Conservation (phyloP, 371 early-diverging fungal genomes). For the Mucor sp. region DNA sequence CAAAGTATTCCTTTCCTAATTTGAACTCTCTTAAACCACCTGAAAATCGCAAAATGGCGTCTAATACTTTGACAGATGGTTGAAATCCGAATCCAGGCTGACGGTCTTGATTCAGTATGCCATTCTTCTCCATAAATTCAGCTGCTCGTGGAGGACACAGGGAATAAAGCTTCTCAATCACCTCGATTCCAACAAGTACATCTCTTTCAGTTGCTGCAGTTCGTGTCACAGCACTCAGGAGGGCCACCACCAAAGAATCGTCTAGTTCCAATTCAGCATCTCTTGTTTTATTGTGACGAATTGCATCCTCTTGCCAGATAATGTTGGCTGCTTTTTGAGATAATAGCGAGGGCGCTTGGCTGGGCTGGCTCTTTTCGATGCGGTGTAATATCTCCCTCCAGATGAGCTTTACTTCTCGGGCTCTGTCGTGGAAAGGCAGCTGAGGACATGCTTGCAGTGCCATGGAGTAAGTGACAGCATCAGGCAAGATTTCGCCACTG, state of each 20-base stretch:
- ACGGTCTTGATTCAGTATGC: not conserved
- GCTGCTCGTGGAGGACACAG: slow-evolving; percentile 21
- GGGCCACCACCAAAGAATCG: slow-evolving; percentile 19
- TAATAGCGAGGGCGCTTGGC: not conserved
- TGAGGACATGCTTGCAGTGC: slow-evolving; percentile 20
- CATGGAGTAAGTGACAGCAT: slow-evolving; percentile 27
- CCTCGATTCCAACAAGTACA: slow-evolving; percentile 18
- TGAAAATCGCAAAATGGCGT: slow-evolving; percentile 33
- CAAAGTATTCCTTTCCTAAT: slow-evolving; percentile 32
- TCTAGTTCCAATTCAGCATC: slow-evolving; percentile 23
- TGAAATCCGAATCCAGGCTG: slow-evolving; percentile 19
- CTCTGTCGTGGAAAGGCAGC: not conserved
- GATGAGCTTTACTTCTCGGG: slow-evolving; percentile 10
- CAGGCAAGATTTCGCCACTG: slow-evolving; percentile 13
- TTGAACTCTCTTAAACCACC: slow-evolving; percentile 23
- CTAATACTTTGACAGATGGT: slow-evolving; percentile 25
- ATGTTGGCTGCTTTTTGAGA: slow-evolving; percentile 22
- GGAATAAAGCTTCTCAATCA: slow-evolving; percentile 28
- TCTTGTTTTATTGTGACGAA: not conserved
- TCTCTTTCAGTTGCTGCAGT: slow-evolving; percentile 23
- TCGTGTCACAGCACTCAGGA: slow-evolving; percentile 26
- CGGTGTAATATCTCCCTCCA: slow-evolving; percentile 25
- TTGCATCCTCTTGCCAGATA: slow-evolving; percentile 1
- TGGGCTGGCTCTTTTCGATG: slow-evolving; percentile 6
- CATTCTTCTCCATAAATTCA: slow-evolving; percentile 12